Evolutionary conservation across 495 filamentous ascomycete genomes (phyloP).

Genomic region (Neurospora africana): DNA sequence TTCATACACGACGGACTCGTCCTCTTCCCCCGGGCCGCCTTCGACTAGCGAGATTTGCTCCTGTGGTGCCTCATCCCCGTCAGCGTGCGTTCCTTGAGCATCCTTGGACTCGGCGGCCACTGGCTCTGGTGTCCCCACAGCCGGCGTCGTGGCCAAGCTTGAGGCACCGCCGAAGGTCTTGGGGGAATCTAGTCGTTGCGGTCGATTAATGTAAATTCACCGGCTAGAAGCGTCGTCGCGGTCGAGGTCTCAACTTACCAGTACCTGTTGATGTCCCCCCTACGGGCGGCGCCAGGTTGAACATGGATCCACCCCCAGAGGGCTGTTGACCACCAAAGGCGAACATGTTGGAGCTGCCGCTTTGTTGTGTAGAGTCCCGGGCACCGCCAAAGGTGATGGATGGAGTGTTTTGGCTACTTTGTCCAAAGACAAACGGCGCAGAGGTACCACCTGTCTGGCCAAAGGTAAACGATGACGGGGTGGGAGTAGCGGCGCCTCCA

Average conservation of each 20-base stretch:
- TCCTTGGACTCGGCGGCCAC: constrained; percentile 41
- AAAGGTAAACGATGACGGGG: constrained; percentile 30
- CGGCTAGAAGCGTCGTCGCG: neutral
- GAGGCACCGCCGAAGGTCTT: constrained; percentile 38
- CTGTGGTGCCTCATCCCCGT: constrained; percentile 40
- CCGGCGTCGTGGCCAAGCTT: constrained; percentile 46
- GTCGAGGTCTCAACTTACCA: constrained; percentile 25
- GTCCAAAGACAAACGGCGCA: constrained; percentile 19
- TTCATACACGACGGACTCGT: constrained; percentile 55
- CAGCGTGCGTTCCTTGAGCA: constrained; percentile 33
- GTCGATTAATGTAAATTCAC: constrained; percentile 12
- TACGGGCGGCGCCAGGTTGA: constrained; percentile 23
- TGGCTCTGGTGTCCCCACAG: constrained; percentile 52
- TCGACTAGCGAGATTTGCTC: constrained; percentile 53
- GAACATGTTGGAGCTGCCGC: constrained; percentile 10
- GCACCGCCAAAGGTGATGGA: constrained; percentile 23
- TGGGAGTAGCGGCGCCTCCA: constrained; percentile 16
- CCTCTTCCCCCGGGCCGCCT: constrained; percentile 57
- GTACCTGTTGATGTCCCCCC: constrained; percentile 33
- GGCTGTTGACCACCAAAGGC: constrained; percentile 19
- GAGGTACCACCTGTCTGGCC: constrained; percentile 16
- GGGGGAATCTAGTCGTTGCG: constrained; percentile 27
- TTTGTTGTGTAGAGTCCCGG: constrained; percentile 6
- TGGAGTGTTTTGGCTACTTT: constrained; percentile 7
- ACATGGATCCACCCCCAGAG: constrained; percentile 16